A percentile compares a stretch with the other conserved stretches of the same genome.
These are phyloP conservation scores for Salix caprea DNA, from an alignment of 345 rosid genomes.

Conservation along the genomic window DNA sequence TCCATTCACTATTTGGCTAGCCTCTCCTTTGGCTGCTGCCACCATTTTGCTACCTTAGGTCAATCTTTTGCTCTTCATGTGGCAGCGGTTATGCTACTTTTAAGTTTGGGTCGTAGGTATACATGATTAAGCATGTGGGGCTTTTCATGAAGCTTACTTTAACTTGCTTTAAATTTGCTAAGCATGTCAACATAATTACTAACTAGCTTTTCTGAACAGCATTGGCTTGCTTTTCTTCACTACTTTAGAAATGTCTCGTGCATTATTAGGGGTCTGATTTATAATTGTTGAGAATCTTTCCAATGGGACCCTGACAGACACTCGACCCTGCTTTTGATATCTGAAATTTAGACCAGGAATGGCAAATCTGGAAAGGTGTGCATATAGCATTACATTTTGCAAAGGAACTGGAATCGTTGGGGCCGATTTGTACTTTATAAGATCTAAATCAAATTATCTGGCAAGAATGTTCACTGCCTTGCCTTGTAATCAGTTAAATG, in stretches of 20 bases:
- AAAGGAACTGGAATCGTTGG: not conserved
- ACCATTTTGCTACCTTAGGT: not conserved
- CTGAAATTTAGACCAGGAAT: not conserved
- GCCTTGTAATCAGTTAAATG: not conserved
- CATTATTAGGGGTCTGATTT: conserved; percentile 8
- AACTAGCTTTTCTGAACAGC: not conserved
- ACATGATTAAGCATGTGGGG: not conserved
- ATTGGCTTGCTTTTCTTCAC: not conserved
- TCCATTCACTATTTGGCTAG: not conserved
- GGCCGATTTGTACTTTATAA: not conserved
- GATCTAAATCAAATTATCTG: not conserved
- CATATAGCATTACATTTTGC: not conserved
- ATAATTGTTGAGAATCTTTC: conserved; percentile 4
- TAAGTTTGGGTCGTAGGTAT: not conserved
- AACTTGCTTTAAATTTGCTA: not conserved
- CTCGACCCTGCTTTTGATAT: not conserved
- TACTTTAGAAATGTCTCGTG: conserved; percentile 3
- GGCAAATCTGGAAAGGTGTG: not conserved
- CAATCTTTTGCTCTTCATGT: not conserved
- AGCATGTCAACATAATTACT: not conserved
- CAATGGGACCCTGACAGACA: not conserved
- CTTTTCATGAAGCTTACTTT: not conserved
- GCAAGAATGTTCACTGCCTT: not conserved
- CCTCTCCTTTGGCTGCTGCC: not conserved
- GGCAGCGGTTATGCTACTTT: not conserved